phyloP scores from a whole-genome alignment of 2,329 filamentous ascomycete genomes.

The Epichloe elymi region DNA sequence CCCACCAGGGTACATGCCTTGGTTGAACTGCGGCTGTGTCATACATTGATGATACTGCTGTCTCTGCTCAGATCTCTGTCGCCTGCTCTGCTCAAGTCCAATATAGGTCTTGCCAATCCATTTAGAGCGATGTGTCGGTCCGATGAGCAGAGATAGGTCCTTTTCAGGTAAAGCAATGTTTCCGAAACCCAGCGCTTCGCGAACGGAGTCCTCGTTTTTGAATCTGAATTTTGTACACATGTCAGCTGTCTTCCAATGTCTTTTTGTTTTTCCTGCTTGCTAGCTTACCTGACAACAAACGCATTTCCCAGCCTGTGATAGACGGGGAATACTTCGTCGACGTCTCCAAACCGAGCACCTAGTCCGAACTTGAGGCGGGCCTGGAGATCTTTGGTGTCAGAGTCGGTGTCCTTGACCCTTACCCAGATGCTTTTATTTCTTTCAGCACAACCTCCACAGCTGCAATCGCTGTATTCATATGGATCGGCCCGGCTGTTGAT shows the following conservation, averaged over 20 bases:
- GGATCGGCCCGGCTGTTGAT: constrained; percentile 9
- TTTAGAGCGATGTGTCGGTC: constrained; percentile 18
- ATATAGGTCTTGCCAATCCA: constrained; percentile 13
- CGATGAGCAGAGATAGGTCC: constrained; percentile 14
- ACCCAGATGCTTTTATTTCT: constrained; percentile 21
- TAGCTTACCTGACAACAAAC: constrained; percentile 18
- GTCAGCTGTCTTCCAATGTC: not conserved
- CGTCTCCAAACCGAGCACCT: constrained; percentile 14
- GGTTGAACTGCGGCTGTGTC: not conserved
- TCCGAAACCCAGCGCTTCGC: constrained; percentile 13
- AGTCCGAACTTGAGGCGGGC: constrained; percentile 18
- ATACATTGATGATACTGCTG: not conserved
- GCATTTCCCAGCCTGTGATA: constrained; percentile 2
- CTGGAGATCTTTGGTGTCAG: constrained; percentile 11
- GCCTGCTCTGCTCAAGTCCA: not conserved
- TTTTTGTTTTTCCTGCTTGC: not conserved
- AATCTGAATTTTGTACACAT: constrained; percentile 12
- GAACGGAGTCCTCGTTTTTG: constrained; percentile 13
- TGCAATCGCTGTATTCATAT: constrained; percentile 17
- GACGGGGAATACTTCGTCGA: constrained; percentile 16
- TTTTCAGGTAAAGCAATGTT: constrained; percentile 14
- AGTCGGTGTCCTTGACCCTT: constrained; percentile 7
- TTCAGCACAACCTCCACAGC: constrained; percentile 15
- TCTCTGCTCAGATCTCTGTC: constrained; percentile 1
- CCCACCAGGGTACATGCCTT: not conserved